Percentiles rank a stretch among this genome's conserved stretches.
Conservation (phyloP, 331 rosid genomes). For the Rhamnella rubrinervis region DNA sequence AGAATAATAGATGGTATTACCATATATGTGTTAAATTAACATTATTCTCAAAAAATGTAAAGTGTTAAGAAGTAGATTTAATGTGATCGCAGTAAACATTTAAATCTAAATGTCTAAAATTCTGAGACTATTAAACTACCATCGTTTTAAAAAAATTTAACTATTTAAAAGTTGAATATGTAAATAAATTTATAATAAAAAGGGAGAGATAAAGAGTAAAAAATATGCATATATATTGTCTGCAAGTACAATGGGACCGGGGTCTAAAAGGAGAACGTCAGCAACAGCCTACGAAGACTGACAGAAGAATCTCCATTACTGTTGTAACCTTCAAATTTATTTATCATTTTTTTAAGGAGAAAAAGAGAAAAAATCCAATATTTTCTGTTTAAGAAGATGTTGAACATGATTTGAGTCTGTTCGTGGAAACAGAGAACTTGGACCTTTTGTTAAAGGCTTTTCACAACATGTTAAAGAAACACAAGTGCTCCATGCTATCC, state of each 20-base stretch:
- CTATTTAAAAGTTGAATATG: too few relatives aligned
- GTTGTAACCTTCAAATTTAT: constrained; percentile 34
- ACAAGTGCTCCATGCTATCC: constrained; percentile 56
- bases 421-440: constrained; percentile 50
- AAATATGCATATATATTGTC: constrained; percentile 19
- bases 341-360: constrained; percentile 28
- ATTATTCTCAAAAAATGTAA: too few relatives aligned
- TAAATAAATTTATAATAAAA: too few relatives aligned
- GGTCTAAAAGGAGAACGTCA: constrained; percentile 47
- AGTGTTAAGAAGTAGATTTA: too few relatives aligned
- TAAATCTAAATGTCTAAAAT: too few relatives aligned
- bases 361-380: constrained; percentile 40
- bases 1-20: constrained; percentile 36
- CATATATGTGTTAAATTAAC: too few relatives aligned
- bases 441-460: constrained; percentile 42
- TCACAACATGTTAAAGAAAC: constrained; percentile 38
- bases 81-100: too few relatives aligned
- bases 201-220: too few relatives aligned
- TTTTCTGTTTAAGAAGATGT: constrained; percentile 57
- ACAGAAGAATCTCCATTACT: constrained; percentile 60
- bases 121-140: too few relatives aligned
- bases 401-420: constrained; percentile 48
- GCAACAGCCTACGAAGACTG: constrained; percentile 44
- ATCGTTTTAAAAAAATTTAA: too few relatives aligned
- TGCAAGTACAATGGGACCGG: constrained; percentile 58